These are phyloP conservation scores for Neofusicoccum parvum DNA, from an alignment of 2,329 filamentous ascomycete genomes.

Conservation along the genomic window DNA sequence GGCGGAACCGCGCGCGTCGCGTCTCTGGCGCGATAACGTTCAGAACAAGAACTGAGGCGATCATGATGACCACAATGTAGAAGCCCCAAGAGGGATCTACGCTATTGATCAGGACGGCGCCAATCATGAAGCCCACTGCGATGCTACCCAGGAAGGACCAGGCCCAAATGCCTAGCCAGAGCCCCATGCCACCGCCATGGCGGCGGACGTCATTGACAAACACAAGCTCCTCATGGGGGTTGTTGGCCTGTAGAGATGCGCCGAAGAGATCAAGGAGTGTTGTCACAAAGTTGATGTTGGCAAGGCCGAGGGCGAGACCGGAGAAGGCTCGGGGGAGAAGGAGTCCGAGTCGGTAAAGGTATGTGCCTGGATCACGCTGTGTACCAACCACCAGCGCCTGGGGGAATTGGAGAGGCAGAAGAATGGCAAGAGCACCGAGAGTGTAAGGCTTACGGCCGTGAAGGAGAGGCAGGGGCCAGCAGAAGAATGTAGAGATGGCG, in stretches of 20 bases:
- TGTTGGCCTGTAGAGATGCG: constrained; percentile 70
- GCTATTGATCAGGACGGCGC: constrained; percentile 67
- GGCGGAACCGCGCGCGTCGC: constrained; percentile 67
- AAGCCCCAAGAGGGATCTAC: constrained; percentile 73
- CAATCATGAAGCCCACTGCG: constrained; percentile 70
- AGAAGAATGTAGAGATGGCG: constrained; percentile 68
- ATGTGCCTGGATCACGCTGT: constrained; percentile 47
- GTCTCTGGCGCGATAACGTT: constrained; percentile 75
- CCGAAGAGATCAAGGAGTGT: constrained; percentile 76
- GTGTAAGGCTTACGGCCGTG: constrained; percentile 79
- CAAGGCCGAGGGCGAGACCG: constrained; percentile 71
- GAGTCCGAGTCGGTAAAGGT: constrained; percentile 59
- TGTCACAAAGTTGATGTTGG: constrained; percentile 74
- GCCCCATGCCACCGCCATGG: constrained; percentile 75
- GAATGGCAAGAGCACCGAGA: constrained; percentile 66
- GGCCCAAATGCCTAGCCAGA: constrained; percentile 79
- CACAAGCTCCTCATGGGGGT: constrained; percentile 72
- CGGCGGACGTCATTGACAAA: constrained; percentile 68
- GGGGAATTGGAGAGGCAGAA: constrained; percentile 74
- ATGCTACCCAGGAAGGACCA: constrained; percentile 74
- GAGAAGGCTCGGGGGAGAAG: constrained; percentile 66
- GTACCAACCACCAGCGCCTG: constrained; percentile 65
- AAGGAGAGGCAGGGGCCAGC: constrained; percentile 73
- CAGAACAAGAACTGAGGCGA: constrained; percentile 66
- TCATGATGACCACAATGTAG: constrained; percentile 70